A percentile compares a stretch with the other conserved stretches of the same genome.
These are phyloP conservation scores for Eucalyptus cloeziana DNA, from an alignment of 345 rosid species.

Conservation along the genomic window DNA sequence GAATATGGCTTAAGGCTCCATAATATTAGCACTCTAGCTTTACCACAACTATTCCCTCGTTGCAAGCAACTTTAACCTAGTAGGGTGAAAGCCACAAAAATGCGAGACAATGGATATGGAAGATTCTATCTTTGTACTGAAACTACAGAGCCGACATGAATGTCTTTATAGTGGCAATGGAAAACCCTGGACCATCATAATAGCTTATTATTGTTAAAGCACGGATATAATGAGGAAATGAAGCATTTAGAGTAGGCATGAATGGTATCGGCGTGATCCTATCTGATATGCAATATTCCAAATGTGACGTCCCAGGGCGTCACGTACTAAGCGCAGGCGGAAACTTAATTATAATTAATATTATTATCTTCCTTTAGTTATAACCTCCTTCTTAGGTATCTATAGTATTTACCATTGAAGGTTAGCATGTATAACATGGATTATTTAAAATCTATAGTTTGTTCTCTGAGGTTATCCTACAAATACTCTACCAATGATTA, in stretches of 20 bases:
- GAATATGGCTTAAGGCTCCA: not conserved
- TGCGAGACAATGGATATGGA: not conserved
- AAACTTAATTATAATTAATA: no score
- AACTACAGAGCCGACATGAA: not conserved
- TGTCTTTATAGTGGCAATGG: not conserved
- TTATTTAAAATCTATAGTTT: no score
- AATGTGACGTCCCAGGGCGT: no score
- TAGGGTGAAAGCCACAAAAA: not conserved
- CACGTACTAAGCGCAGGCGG: no score
- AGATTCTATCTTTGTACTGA: not conserved
- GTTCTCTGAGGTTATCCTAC: no score
- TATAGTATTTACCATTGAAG: no score
- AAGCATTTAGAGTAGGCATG: not conserved
- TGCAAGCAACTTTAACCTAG: not conserved
- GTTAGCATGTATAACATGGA: no score
- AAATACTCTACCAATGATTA: no score
- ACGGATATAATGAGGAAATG: not conserved
- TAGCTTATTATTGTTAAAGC: not conserved
- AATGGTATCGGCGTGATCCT: not conserved
- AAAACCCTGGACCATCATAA: not conserved
- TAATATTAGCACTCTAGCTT: not conserved
- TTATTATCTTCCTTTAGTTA: no score
- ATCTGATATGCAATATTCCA: conserved; percentile 1
- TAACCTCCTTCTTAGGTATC: no score
- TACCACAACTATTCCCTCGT: not conserved